Evolutionary conservation across 352 stramenopile species (phyloP), one percentile per base, ranked within the genome.

Genomic region (Vaucheria bursata): DNA sequence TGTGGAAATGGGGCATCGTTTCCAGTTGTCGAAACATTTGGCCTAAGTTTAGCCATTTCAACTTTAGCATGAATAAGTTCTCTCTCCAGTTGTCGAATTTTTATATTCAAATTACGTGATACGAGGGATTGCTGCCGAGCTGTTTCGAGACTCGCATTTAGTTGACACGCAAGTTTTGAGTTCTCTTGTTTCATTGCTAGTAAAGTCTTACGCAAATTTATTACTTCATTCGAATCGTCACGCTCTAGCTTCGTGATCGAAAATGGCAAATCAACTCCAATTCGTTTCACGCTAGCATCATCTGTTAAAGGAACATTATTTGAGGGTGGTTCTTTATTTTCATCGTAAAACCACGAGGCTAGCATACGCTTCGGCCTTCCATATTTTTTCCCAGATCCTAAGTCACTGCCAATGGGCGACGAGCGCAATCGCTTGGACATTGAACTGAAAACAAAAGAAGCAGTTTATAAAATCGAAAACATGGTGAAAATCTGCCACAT

Each of bases 171-270:
- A 25, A 59, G 45, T 25, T 59, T 59, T 12, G 45, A 12, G 45
- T 59, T 59, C 45, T 59, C 45, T 25, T 12, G 12, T 25, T 59
- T 59, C 45, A 59, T 12, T 59, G 12, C 45, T 25, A 25, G 12
- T 12, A 59, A 59, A 25, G 12, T 25, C 45, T 59, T 59, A 25
- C 45, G 45, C 12, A 59, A 25, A 12, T 12, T 25, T 25, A 59
- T 59, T 25, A 18, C 45, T 59, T 59, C 45, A 59, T 59, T 59
- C n/a, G n/a, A n/a, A n/a, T n/a, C n/a, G n/a, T n/a, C n/a, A n/a
- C n/a, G n/a, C 12, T 59, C 45, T 25, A 18, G 12, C 12, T 18
- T 12, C 45, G 45, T 59, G 25, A 25, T 25, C 45, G 25, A 25
- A 25, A 25, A 12, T 59, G 45, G 45, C 25, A 12, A 25, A 59